Evolutionary conservation across 257 asterid species (phyloP).

Genomic region (Forsythia viridissima): DNA sequence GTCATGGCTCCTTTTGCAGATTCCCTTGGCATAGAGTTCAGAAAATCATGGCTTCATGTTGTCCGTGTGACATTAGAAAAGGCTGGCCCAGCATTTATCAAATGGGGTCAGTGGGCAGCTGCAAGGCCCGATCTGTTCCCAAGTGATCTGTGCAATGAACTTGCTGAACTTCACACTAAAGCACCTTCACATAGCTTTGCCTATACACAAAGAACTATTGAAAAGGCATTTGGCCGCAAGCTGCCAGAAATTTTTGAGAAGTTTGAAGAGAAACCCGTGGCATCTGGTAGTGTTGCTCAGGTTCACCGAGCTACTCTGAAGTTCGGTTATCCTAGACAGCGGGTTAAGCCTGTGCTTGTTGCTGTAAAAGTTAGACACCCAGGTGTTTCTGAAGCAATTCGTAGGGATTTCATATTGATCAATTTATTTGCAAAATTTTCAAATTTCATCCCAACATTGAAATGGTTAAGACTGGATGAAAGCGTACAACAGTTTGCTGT

Average conservation of each 20-base stretch:
- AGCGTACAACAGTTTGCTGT: slow-evolving; percentile 83
- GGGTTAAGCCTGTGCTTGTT: slow-evolving; percentile 66
- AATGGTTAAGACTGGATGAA: slow-evolving; percentile 88
- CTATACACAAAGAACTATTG: slow-evolving; percentile 64
- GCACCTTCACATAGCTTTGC: slow-evolving; percentile 86
- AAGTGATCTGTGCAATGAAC: slow-evolving; percentile 69
- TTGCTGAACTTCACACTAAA: slow-evolving; percentile 71
- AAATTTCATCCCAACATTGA: slow-evolving; percentile 59
- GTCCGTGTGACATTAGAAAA: slow-evolving; percentile 72
- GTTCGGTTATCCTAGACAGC: slow-evolving; percentile 59
- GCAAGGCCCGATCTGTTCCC: slow-evolving; percentile 92
- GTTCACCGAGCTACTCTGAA: slow-evolving; percentile 76
- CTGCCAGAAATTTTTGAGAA: slow-evolving; percentile 70
- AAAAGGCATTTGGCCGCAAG: slow-evolving; percentile 76
- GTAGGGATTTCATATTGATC: slow-evolving; percentile 72
- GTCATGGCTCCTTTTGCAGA: slow-evolving; percentile 81
- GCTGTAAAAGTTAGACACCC: slow-evolving; percentile 96
- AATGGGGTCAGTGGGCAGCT: slow-evolving; percentile 99
- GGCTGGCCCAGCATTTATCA: slow-evolving; percentile 94
- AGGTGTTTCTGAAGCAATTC: slow-evolving; percentile 81
- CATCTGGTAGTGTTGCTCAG: slow-evolving; percentile 91
- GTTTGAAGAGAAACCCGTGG: slow-evolving; percentile 83
- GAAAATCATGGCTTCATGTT: slow-evolving; percentile 64
- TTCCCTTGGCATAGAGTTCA: slow-evolving; percentile 64
- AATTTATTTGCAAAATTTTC: slow-evolving; percentile 67